Base-by-base conservation (phyloP, 768 basidiomycete genomes). In the Bullera alba region DNA sequence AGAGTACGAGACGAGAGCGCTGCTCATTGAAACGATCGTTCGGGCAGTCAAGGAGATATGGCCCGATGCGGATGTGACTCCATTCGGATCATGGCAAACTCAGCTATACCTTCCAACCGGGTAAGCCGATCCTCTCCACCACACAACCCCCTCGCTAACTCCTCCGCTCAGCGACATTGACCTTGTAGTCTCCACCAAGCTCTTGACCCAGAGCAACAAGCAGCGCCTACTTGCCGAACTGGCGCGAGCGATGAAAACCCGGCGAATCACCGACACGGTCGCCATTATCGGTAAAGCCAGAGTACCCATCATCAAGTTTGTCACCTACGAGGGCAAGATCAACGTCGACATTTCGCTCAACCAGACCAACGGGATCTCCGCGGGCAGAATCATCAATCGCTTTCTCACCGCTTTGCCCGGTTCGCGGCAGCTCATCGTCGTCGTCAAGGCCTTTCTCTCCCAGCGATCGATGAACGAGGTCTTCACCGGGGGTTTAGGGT, bases 401-500 rank as follows among this genome's bases (percentile, higher is more conserved):
- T 90, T 92, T 67, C 75, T 93, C 34, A 75, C 78, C 36, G 76
- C 86, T 48, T 77, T 90, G 70, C 80, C 85, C 19, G 89, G 87
- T 0, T 75, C 91, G n/a, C 81, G 85, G 28, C 81, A 80, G 49
- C 81, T 99, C 32, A 83, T 96, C 30, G 74, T 96, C 68, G 81
- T 93, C 54, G 84, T 86, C 56, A 99, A 97, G 74, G 80, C 85
- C 2, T 97, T 95, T 72, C 77, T 97, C 47, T 80, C 78, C 57
- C 89, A 95, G 68, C 78, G 92, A 34, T 81, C 81, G 25, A 87
- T 96, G 89, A 97, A 99, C 70, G 95, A 97, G 72, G 93, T 97
- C n/a, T 96, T 84, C 70, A 86, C 85, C 0, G 93, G 95, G 6
- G 95, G 95, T 2, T 72, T 99, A 29, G 92, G 93, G 19, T 89